phyloP scores from a whole-genome alignment of 768 basidiomycete genomes.

The Leccinum imitatum region DNA sequence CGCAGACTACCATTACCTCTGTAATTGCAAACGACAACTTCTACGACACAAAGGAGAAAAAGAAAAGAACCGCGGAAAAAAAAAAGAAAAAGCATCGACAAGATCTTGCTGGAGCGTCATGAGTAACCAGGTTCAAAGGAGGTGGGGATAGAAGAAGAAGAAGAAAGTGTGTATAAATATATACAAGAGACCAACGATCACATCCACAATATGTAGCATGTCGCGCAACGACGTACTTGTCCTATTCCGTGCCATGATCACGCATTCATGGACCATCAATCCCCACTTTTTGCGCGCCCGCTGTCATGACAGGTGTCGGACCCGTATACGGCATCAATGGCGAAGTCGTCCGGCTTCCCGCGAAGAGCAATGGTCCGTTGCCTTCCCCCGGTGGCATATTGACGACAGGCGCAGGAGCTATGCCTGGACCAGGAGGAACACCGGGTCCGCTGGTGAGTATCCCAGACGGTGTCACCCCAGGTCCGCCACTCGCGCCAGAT shows the following conservation, averaged over 20 bases:
- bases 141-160: not conserved
- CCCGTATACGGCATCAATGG: conserved; percentile 25
- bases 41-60: not conserved
- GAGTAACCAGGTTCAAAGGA: not conserved
- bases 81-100: not conserved
- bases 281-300: not conserved
- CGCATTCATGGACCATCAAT: not conserved
- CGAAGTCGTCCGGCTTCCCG: not conserved
- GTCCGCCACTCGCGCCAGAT: not conserved
- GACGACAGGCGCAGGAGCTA: conserved; percentile 21
- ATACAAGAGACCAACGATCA: not conserved
- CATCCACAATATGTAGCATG: not conserved
- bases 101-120: not conserved
- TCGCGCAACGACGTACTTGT: not conserved
- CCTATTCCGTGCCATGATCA: not conserved
- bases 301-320: not conserved
- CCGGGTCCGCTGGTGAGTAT: conserved; percentile 30
- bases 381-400: conserved; percentile 13
- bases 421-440: conserved; percentile 30
- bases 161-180: not conserved
- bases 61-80: not conserved
- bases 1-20: not conserved
- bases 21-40: too few relatives aligned
- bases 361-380: conserved; percentile 11
- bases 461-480: conserved; percentile 17